Evolutionary conservation across 1,284 basidiomycete genomes (phyloP).

Genomic region (Ganoderma resinaceum): DNA sequence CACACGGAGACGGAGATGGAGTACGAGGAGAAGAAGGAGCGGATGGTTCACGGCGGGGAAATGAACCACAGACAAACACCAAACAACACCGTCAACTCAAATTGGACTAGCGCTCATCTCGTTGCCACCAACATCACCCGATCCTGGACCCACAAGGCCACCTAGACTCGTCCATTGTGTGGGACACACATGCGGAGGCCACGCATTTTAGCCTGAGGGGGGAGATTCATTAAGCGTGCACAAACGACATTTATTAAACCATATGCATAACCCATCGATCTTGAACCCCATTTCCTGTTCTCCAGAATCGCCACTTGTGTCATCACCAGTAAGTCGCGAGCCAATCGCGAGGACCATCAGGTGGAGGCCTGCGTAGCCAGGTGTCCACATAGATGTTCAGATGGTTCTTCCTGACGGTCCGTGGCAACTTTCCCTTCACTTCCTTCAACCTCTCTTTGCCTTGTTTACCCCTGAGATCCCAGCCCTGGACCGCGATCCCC

Average conservation of each 20-base stretch:
- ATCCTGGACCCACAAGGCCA: constrained; percentile 13
- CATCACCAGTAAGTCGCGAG: background rate
- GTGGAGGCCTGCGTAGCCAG: background rate
- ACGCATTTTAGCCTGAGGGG: background rate
- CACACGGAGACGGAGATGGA: background rate
- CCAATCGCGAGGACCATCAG: background rate
- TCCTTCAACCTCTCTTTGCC: constrained; percentile 4
- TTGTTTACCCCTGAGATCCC: constrained; percentile 1
- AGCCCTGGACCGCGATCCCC: constrained; percentile 7
- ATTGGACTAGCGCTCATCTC: background rate
- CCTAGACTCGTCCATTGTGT: constrained; percentile 2
- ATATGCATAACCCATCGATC: background rate
- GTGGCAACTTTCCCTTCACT: constrained; percentile 3
- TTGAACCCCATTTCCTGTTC: background rate
- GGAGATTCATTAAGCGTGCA: background rate
- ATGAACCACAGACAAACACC: constrained; percentile 13
- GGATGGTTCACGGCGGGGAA: background rate
- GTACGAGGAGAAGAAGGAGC: background rate
- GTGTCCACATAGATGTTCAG: background rate
- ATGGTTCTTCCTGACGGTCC: background rate
- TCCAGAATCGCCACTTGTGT: background rate
- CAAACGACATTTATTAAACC: background rate
- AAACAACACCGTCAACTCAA: constrained; percentile 9
- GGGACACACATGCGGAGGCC: background rate
- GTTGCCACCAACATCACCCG: background rate